Conservation (phyloP, 768 basidiomycete genomes). For the Termitomyces bulborhizus region DNA sequence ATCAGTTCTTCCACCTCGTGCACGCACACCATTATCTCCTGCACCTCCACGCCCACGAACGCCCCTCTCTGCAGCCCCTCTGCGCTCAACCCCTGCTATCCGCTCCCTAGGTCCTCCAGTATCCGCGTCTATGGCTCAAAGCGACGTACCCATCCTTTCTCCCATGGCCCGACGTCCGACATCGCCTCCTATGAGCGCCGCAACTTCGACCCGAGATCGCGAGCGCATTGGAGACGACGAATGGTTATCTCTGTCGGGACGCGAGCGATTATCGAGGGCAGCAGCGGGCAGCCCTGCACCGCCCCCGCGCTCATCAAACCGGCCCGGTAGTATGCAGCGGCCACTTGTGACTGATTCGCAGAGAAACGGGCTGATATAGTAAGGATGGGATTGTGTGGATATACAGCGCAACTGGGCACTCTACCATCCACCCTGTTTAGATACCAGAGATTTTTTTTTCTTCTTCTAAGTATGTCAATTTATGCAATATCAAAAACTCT, state of each 20-base stretch:
- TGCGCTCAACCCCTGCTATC: slow-evolving; percentile 10
- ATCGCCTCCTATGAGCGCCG: slow-evolving; percentile 24
- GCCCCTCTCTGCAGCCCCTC: slow-evolving; percentile 11
- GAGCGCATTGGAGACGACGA: slow-evolving; percentile 18
- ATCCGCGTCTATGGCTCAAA: slow-evolving; percentile 6
- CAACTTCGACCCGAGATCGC: slow-evolving; percentile 11
- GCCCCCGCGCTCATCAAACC: slow-evolving; percentile 60
- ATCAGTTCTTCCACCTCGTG: slow-evolving; percentile 51
- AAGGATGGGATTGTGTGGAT: neutral
- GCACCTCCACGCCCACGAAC: slow-evolving; percentile 14
- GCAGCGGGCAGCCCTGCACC: slow-evolving; percentile 41
- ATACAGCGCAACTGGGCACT: no score
- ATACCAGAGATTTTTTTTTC: no score
- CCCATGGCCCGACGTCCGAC: slow-evolving; percentile 26
- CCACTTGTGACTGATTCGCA: slow-evolving; percentile 48
- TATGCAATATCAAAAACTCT: no score
- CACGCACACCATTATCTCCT: slow-evolving; percentile 37
- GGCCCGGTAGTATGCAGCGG: slow-evolving; percentile 54
- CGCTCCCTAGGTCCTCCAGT: slow-evolving; percentile 18
- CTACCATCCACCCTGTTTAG: no score
- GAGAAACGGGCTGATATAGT: slow-evolving; percentile 25
- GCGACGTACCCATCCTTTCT: slow-evolving; percentile 22
- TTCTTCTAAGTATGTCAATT: no score
- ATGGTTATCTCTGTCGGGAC: neutral
- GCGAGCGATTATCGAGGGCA: slow-evolving; percentile 25